Percentiles rank a stretch among this genome's conserved stretches.
These are phyloP conservation scores for Tylopilus vinaceipallidus DNA, from an alignment of 768 basidiomycete species.

Conservation along the genomic window DNA sequence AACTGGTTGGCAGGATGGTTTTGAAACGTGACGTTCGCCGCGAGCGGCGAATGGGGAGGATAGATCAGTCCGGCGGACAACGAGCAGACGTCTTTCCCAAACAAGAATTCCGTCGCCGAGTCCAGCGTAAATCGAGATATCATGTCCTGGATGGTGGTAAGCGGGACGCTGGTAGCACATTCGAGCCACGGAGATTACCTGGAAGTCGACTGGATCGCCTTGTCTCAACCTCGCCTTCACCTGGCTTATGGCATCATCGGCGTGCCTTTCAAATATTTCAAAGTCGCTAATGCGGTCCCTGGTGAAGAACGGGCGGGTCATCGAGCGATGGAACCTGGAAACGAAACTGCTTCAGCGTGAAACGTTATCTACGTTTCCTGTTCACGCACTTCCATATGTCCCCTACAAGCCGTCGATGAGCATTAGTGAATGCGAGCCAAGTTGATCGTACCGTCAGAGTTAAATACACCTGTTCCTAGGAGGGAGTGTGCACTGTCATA, in stretches of 20 bases:
- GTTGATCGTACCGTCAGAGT: constrained; percentile 43
- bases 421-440: background rate
- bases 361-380: background rate
- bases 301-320: constrained; percentile 62
- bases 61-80: constrained; percentile 49
- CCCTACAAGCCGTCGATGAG: constrained; percentile 28
- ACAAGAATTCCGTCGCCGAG: constrained; percentile 57
- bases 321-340: constrained; percentile 52
- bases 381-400: constrained; percentile 57
- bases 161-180: background rate
- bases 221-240: constrained; percentile 41
- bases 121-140: constrained; percentile 59
- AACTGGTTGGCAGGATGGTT: constrained; percentile 42
- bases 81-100: constrained; percentile 45
- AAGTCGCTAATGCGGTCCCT: constrained; percentile 53
- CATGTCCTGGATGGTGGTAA: constrained; percentile 39
- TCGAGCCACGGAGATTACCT: constrained; percentile 35
- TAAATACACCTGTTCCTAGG: constrained; percentile 60
- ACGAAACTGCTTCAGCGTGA: background rate
- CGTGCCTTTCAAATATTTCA: constrained; percentile 52
- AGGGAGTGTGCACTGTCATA: constrained; percentile 27
- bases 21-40: constrained; percentile 6
- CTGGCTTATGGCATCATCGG: constrained; percentile 44
- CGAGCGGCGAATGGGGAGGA: constrained; percentile 31
- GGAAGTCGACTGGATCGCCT: constrained; percentile 57